Conservation (phyloP, 257 asterid species). For the Handroanthus guayacan region DNA sequence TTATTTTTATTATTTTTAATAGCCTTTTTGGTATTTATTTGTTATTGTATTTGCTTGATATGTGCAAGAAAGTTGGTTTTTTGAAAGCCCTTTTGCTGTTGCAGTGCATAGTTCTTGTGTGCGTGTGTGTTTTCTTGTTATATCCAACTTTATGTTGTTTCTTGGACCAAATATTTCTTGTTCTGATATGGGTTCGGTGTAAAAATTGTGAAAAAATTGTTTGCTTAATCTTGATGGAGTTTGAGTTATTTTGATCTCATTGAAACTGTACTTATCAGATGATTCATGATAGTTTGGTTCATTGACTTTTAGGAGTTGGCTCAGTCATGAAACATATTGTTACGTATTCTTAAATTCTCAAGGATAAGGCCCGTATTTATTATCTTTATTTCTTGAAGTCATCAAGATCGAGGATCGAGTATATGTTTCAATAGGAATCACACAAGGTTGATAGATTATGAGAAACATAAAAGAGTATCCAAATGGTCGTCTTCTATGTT, state of each 20-base stretch:
- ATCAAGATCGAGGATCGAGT: too few relatives aligned
- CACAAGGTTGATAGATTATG: too few relatives aligned
- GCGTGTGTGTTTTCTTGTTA: constrained; percentile 14
- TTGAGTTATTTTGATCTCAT: neutral
- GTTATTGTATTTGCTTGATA: neutral
- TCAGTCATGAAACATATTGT: neutral
- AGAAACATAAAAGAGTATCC: too few relatives aligned
- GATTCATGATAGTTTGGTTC: neutral
- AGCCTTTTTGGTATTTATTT: constrained; percentile 18
- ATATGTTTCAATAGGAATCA: too few relatives aligned
- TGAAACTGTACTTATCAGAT: neutral
- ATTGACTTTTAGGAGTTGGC: neutral
- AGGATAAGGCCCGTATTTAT: neutral
- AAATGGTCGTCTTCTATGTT: too few relatives aligned
- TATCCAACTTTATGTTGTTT: constrained; percentile 5
- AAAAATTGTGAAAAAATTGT: neutral
- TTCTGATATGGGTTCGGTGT: constrained; percentile 33
- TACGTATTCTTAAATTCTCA: neutral
- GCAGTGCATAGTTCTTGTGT: neutral
- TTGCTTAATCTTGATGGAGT: constrained; percentile 31
- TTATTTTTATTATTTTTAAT: neutral
- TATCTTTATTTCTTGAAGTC: neutral
- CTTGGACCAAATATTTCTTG: constrained; percentile 18
- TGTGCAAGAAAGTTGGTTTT: constrained; percentile 1
- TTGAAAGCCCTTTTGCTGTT: constrained; percentile 12